Evolutionary conservation across 345 rosid genomes (phyloP).

Genomic region (Lepidium didymum): DNA sequence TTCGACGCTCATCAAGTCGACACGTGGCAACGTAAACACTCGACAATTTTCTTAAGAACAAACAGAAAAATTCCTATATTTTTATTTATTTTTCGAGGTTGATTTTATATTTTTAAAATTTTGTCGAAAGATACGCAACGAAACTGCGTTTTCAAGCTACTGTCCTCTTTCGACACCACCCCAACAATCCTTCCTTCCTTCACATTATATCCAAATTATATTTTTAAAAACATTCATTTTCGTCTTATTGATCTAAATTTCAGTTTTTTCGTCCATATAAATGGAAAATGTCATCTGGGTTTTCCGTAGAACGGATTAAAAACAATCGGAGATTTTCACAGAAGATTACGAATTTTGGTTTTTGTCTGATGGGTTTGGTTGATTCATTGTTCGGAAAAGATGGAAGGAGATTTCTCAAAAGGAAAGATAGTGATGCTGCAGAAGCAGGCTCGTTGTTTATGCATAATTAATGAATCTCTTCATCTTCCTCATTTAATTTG

Average conservation of each 20-base stretch:
- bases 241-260: not conserved
- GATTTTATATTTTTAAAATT: too few relatives aligned
- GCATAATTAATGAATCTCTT: not conserved
- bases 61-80: not conserved
- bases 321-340: not conserved
- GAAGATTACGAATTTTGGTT: not conserved
- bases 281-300: conserved; percentile 27
- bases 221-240: not conserved
- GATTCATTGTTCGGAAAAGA: conserved; percentile 39
- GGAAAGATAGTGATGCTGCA: conserved; percentile 95
- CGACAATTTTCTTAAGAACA: conserved; percentile 6
- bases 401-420: conserved; percentile 56
- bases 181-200: conserved; percentile 9
- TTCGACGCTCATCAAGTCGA: not conserved
- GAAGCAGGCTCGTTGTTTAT: conserved; percentile 60
- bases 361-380: conserved; percentile 37
- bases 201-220: not conserved
- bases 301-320: conserved; percentile 1
- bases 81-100: not conserved
- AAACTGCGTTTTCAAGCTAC: conserved; percentile 30
- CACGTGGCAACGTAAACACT: conserved; percentile 9
- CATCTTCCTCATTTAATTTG: not conserved
- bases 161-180: not conserved
- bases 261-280: not conserved
- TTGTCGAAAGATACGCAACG: conserved; percentile 14